Evolutionary conservation across 345 rosid genomes (phyloP).

Genomic region (Bruguiera gymnorhiza): DNA sequence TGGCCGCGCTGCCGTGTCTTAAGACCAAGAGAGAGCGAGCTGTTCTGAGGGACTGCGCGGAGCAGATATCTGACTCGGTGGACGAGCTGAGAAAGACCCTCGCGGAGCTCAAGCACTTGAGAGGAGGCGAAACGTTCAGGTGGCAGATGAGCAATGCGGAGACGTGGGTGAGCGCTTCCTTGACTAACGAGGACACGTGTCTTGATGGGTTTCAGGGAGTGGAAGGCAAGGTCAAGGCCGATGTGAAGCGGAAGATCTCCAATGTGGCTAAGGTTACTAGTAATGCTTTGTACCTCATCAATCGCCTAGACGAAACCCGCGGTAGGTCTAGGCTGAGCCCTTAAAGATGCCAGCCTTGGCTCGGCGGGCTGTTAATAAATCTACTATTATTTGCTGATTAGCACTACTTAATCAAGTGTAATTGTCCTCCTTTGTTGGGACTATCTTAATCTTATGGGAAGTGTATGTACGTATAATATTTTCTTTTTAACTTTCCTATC

Average conservation of each 20-base stretch:
- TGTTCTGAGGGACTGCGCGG: slow-evolving; percentile 70
- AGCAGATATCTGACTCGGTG: slow-evolving; percentile 62
- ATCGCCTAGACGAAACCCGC: slow-evolving; percentile 45
- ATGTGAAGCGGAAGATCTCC: slow-evolving; percentile 50
- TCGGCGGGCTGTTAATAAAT: background rate
- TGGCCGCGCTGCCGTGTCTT: slow-evolving; percentile 22
- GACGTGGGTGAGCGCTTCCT: slow-evolving; percentile 85
- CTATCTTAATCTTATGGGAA: too few species aligned
- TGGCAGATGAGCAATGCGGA: slow-evolving; percentile 74
- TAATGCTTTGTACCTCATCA: slow-evolving; percentile 80
- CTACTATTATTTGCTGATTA: background rate
- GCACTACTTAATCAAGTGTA: background rate
- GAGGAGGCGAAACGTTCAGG: slow-evolving; percentile 46
- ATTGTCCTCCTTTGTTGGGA: background rate
- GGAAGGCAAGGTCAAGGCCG: slow-evolving; percentile 36
- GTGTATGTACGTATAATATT: too few species aligned
- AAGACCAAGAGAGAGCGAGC: slow-evolving; percentile 38
- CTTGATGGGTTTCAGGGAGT: slow-evolving; percentile 67
- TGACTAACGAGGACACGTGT: slow-evolving; percentile 86
- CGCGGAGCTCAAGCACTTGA: slow-evolving; percentile 53
- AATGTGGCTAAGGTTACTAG: slow-evolving; percentile 71
- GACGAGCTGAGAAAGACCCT: slow-evolving; percentile 60
- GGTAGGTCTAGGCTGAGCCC: slow-evolving; percentile 22
- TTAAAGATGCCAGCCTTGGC: background rate
- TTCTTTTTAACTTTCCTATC: too few species aligned